phyloP scores from a whole-genome alignment of 352 stramenopile species.

The Pilasporangium apinafurcum region DNA sequence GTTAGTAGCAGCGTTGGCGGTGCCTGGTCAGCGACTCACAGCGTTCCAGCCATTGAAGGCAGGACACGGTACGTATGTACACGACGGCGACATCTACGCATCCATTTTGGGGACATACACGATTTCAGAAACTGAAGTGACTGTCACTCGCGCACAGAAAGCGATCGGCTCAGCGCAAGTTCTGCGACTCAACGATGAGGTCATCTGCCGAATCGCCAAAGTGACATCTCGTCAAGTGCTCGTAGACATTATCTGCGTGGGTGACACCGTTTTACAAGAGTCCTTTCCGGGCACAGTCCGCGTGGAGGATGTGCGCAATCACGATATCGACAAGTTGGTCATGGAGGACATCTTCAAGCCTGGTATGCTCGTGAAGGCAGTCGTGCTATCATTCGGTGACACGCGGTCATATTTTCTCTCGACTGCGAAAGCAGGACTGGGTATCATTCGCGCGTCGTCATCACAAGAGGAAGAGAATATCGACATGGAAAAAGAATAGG shows the following conservation, averaged over 20 bases:
- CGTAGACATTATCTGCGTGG: slow-evolving; percentile 71
- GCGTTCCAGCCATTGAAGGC: slow-evolving; percentile 26
- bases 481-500: slow-evolving; percentile 49
- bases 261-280: slow-evolving; percentile 68
- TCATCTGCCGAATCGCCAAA: slow-evolving; percentile 63
- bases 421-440: slow-evolving; percentile 62
- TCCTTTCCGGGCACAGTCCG: slow-evolving; percentile 74
- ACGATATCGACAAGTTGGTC: slow-evolving; percentile 78
- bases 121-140: slow-evolving; percentile 30
- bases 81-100: slow-evolving; percentile 59
- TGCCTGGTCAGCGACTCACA: slow-evolving; percentile 55
- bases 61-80: slow-evolving; percentile 45
- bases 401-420: slow-evolving; percentile 83
- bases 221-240: slow-evolving; percentile 69
- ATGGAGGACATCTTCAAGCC: slow-evolving; percentile 73
- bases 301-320: slow-evolving; percentile 69
- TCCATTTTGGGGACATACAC: slow-evolving; percentile 51
- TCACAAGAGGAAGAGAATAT: slow-evolving; percentile 21
- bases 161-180: slow-evolving; percentile 66
- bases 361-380: slow-evolving; percentile 65
- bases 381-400: slow-evolving; percentile 81
- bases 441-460: slow-evolving; percentile 39
- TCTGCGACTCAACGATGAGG: slow-evolving; percentile 52
- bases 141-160: slow-evolving; percentile 40
- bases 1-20: too few relatives aligned